phyloP scores from a whole-genome alignment of 208 protist genomes.

The Trypanosoma congolense region DNA sequence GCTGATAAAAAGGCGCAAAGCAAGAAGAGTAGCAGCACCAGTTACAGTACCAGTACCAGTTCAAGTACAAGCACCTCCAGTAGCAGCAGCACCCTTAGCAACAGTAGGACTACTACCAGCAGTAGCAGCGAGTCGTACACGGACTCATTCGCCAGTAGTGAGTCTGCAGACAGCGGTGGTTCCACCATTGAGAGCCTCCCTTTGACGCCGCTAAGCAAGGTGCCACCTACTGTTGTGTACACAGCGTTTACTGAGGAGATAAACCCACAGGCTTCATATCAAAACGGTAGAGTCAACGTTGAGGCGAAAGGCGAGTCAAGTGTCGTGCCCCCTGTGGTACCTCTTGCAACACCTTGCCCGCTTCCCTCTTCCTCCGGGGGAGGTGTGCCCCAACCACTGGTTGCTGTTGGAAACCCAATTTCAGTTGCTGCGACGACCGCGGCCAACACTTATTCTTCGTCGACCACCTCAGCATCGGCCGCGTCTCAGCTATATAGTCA shows the following conservation, averaged over 20 bases:
- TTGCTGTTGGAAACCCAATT: not conserved
- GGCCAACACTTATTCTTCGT: no score
- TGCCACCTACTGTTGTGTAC: not conserved
- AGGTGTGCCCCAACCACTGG: not conserved
- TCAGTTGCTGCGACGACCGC: not conserved
- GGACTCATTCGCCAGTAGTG: not conserved
- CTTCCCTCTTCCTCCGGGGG: not conserved
- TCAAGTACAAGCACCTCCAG: not conserved
- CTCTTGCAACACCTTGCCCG: not conserved
- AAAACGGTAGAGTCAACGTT: not conserved
- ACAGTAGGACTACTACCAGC: not conserved
- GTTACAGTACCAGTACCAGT: slow-evolving; percentile 1
- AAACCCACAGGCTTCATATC: not conserved
- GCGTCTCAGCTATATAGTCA: not conserved
- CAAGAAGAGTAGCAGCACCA: slow-evolving; percentile 4
- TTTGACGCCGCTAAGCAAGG: not conserved
- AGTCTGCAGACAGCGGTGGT: not conserved
- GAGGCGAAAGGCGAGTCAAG: no score
- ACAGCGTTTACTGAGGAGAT: not conserved
- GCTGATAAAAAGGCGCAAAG: not conserved
- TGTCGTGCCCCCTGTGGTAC: not conserved
- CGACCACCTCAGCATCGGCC: not conserved
- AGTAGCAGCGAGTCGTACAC: not conserved
- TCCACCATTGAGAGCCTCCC: not conserved
- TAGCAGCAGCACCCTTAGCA: not conserved